Evolutionary conservation across 768 basidiomycete genomes (phyloP), one percentile per base, ranked within the genome.

Genomic region (Leucocoprinus birnbaumii): DNA sequence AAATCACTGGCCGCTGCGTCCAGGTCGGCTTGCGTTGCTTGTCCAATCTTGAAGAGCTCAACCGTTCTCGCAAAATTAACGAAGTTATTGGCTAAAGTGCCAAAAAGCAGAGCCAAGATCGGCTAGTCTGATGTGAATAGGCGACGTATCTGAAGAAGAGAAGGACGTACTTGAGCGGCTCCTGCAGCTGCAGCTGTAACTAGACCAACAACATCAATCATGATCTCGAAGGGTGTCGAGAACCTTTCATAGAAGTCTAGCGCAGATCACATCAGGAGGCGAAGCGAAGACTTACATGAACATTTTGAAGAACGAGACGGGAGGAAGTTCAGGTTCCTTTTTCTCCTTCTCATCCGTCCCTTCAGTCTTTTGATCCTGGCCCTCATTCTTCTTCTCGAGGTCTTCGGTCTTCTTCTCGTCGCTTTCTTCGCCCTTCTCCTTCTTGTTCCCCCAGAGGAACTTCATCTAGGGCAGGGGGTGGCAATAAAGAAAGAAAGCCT

Each of bases 61-160:
- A 72, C 21, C 9, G 64, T 58, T 0, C 35, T 57, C 7, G 72
- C 71, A 59, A 89, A 89, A 2, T 52, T 19, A 59, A 88, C 82
- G 64, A 89, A 89, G 26, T 74, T 65, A 55, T 86, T 73, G 0
- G 84, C 83, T 47, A 91, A 80, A 26, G 79, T 80, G 35, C 90
- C 91, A 65, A 94, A 93, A 35, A 94, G 75, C 52, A 94, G 68
- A 61, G 79, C 80, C 82, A 87, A 83, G 41, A 85, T 71, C 1
- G 84, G 85, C 82, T 86, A 16, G 38, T 16, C n/a, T n/a, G 4
- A n/a, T 38, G 38, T 6, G 11, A 38, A n/a, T 14, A 38, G 4
- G 11, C 9, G 4, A 38, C 4, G 8, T 7, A 7, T 19, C 6
- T 31, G 31, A 31, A 31, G 31, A 11, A 31, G 6, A 31, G 11